Evolutionary conservation across 768 basidiomycete genomes (phyloP).

Genomic region (Strobilomyces dryophilus): DNA sequence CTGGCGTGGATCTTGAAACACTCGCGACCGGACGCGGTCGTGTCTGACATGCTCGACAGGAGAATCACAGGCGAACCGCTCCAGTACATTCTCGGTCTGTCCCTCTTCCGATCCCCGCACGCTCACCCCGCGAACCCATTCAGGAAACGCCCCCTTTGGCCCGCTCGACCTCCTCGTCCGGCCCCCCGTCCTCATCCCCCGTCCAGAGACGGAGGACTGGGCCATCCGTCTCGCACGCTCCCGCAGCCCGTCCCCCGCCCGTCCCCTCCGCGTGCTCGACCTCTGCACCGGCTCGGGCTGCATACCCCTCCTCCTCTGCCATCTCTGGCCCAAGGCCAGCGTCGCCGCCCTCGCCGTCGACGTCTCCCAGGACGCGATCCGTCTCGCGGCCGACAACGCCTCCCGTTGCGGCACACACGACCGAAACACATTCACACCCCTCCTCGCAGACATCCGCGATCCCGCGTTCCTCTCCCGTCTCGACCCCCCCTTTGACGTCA

Average conservation of each 20-base stretch:
- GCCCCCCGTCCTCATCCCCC: conserved; percentile 86
- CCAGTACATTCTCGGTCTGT: conserved; percentile 90
- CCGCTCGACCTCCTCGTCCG: conserved; percentile 69
- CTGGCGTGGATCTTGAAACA: conserved; percentile 45
- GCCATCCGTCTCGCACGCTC: conserved; percentile 53
- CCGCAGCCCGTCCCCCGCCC: conserved; percentile 31
- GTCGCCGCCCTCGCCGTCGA: conserved; percentile 58
- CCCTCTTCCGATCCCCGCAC: conserved; percentile 3
- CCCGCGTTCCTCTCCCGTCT: conserved; percentile 23
- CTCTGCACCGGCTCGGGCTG: conserved; percentile 93
- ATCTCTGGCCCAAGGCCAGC: conserved; percentile 50
- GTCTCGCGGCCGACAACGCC: conserved; percentile 46
- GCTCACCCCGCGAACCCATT: not conserved
- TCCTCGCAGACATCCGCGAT: conserved; percentile 44
- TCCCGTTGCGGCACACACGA: conserved; percentile 6
- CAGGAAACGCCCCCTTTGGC: conserved; percentile 85
- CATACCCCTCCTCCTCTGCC: conserved; percentile 81
- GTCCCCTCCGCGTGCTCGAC: conserved; percentile 59
- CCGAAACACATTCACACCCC: conserved; percentile 33
- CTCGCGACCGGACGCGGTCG: not conserved
- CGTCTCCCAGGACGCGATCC: conserved; percentile 55
- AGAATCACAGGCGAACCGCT: conserved; percentile 72
- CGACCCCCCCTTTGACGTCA: conserved; percentile 60
- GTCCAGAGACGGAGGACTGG: conserved; percentile 93
- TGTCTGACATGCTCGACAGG: conserved; percentile 47